Evolutionary conservation across 768 basidiomycete genomes (phyloP), one percentile per base, ranked within the genome.

Genomic region (Dentipellis fragilis): DNA sequence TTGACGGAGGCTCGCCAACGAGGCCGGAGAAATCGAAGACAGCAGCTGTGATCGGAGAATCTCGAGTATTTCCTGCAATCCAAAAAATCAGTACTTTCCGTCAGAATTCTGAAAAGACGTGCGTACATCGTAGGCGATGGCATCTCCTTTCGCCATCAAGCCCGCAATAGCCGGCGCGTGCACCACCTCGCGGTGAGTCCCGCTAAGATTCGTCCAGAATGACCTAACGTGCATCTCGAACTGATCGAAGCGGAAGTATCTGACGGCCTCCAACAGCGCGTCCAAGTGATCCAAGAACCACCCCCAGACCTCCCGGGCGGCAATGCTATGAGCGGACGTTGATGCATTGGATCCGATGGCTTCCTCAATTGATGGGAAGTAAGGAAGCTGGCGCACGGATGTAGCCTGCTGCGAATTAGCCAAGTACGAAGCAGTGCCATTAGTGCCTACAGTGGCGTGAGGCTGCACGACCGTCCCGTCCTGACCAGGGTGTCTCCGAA

Each of bases 201-300:
- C 84, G 56, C 74, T 76, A 56, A 93, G 69, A 57, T 71, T 83
- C 11, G 83, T 77, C 93, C 93, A 95, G 72, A 94, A 95, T 10
- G 84, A 80, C 49, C 91, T 81, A 46, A 93, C 70, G 64, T 90
- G 81, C 72, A 91, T 80, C 68, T 94, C 91, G 64, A 93, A 93
- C 69, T 91, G 87, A 69, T 94, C 92, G 63, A 92, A 89, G 39
- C 89, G 79, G 73, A 85, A 87, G 16, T 80, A 73, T 54, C 87
- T 75, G 45, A 92, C 81, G 62, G 80, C 85, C 61, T 91, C 88
- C 35, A 93, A 71, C 49, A 94, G 75, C 0, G 84, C 74, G 69
- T 94, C 90, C 58, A 93, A 75, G 73, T 95, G 93, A 56, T 91
- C 87, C 68, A 89, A 86, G 75, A 95, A 95, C 85, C 89, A 90